A percentile compares a stretch with the other conserved stretches of the same genome.
phyloP scores from a whole-genome alignment of 192 early-diverging fungal genomes.

The Backusella luteola region DNA sequence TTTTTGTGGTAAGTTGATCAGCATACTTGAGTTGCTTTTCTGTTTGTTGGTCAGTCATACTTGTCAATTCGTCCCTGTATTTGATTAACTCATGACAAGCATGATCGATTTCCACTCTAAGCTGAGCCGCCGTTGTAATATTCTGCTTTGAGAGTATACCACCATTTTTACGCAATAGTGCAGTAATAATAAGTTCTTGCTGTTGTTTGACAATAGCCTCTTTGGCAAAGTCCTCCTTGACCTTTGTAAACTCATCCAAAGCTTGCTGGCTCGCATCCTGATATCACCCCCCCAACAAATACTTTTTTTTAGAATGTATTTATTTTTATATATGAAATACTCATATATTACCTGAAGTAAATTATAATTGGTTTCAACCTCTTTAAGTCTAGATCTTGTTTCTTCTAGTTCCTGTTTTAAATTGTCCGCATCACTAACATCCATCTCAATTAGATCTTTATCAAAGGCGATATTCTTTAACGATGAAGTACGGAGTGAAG shows the following conservation, averaged over 20 bases:
- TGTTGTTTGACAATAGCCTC: slow-evolving; percentile 37
- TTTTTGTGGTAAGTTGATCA: slow-evolving; percentile 31
- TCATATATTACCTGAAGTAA: slow-evolving; percentile 35
- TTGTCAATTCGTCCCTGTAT: slow-evolving; percentile 25
- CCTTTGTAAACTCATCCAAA: slow-evolving; percentile 39
- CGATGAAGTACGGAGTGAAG: slow-evolving; percentile 4
- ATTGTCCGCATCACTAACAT: neutral
- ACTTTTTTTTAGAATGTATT: neutral
- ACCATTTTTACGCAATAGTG: slow-evolving; percentile 16
- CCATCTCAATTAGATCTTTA: neutral
- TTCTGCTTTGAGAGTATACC: slow-evolving; percentile 15
- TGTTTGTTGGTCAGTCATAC: neutral
- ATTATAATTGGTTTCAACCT: slow-evolving; percentile 31
- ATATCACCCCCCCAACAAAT: neutral
- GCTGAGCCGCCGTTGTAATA: slow-evolving; percentile 12
- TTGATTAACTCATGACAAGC: slow-evolving; percentile 28
- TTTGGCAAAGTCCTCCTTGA: slow-evolving; percentile 48
- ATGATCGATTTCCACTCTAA: slow-evolving; percentile 30
- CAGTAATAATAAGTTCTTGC: slow-evolving; percentile 23
- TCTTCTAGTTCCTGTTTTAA: slow-evolving; percentile 26
- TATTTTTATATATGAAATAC: neutral
- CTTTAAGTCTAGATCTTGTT: slow-evolving; percentile 22
- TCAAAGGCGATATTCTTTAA: neutral
- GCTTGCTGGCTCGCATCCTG: slow-evolving; percentile 35
- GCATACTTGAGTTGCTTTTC: slow-evolving; percentile 30